Conservation (phyloP, 352 stramenopile species). For the Globisporangium iwayamae region DNA sequence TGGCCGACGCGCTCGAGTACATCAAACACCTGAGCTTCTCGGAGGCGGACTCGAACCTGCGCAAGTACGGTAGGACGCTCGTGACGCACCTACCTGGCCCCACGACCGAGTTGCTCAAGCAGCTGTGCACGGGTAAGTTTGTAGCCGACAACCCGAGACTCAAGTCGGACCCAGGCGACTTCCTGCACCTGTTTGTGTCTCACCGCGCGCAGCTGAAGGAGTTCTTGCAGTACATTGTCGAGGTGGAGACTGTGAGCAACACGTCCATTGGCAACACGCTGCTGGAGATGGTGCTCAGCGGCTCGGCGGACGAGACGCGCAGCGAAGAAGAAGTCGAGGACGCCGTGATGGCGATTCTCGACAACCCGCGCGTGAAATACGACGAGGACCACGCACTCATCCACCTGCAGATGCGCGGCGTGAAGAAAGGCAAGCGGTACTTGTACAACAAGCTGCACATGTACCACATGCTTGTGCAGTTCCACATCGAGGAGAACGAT, state of each 20-base stretch:
- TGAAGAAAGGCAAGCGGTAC: slow-evolving; percentile 92
- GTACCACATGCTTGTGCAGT: slow-evolving; percentile 93
- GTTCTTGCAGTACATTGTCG: slow-evolving; percentile 88
- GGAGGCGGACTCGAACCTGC: slow-evolving; percentile 80
- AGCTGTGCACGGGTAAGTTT: slow-evolving; percentile 87
- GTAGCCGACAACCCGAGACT: slow-evolving; percentile 42
- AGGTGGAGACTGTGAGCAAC: slow-evolving; percentile 85
- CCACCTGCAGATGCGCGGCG: slow-evolving; percentile 89
- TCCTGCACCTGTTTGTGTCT: slow-evolving; percentile 92
- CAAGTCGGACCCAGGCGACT: slow-evolving; percentile 84
- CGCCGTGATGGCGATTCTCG: slow-evolving; percentile 83
- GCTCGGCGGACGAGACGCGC: slow-evolving; percentile 41
- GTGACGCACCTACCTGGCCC: slow-evolving; percentile 84
- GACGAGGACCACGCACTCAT: slow-evolving; percentile 93
- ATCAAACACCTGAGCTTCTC: slow-evolving; percentile 85
- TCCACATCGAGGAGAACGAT: slow-evolving; percentile 92
- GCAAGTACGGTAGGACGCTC: slow-evolving; percentile 87
- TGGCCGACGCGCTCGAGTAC: slow-evolving; percentile 88
- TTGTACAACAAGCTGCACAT: slow-evolving; percentile 94
- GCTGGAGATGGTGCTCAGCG: slow-evolving; percentile 85
- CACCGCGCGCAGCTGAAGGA: slow-evolving; percentile 86
- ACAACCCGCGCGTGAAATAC: slow-evolving; percentile 89
- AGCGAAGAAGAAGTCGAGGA: slow-evolving; percentile 72
- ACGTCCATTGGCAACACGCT: slow-evolving; percentile 89
- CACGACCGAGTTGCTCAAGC: slow-evolving; percentile 89